Evolutionary conservation across 768 basidiomycete genomes (phyloP), one percentile per base, ranked within the genome.

Genomic region (Mycena rebaudengoi): DNA sequence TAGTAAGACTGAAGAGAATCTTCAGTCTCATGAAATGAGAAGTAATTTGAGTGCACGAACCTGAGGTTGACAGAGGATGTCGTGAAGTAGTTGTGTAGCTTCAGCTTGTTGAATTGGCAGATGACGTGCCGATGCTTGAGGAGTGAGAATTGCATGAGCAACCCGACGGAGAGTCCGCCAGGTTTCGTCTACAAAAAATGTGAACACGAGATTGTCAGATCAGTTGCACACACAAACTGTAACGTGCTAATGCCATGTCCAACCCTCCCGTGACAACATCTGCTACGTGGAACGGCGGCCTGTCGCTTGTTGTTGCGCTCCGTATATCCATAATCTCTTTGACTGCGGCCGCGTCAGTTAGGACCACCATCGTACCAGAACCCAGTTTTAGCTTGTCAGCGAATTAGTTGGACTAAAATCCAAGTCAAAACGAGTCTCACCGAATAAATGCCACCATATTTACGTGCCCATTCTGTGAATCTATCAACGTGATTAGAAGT

Each of bases 241-340:
- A 64, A 10, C 46, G 62, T 1, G 67, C 55, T 6, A 73, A 21
- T 2, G 12, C 57, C 20, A 73, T 51, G 49, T 74, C 51, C 20
- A 65, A 41, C 10, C 69, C 71, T 23, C 56, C 70, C 0, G 71
- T 62, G 18, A 72, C 65, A 2, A 51, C 32, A 26, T 74, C 62
- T 0, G 51, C 72, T 23, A 75, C 52, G 39, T 68, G 59, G 39
- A 59, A 65, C 0, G 71, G 33, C 6, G 73, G 75, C 7, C 76
- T 68, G 50, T 76, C 74, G 4, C 51, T 62, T 1, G 73, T 74
- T 3, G 62, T 55, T 16, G 56, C 69, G 43, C 65, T 69, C 21
- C 69, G 65, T 56, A 69, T 71, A 18, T 77, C 76, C 67, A 77
- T 59, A 7, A 77, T 49, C 37, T 76, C 74, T 26, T 67, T 70